Percentiles rank a stretch among this genome's conserved stretches.
phyloP scores from a whole-genome alignment of 441 rosid genomes.

The Euphorbia corollata region DNA sequence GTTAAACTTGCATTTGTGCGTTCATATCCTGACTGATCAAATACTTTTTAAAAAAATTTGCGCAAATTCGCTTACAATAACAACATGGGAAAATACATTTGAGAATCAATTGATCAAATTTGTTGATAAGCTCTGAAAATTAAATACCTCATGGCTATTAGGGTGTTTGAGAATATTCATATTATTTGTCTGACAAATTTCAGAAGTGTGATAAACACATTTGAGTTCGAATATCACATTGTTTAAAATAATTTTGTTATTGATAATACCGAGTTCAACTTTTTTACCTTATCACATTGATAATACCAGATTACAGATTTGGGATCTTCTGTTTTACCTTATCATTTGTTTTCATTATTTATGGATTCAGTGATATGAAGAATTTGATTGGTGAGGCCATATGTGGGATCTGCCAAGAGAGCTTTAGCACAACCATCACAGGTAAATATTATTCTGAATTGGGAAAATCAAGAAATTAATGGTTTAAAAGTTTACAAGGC shows the following conservation, averaged over 20 bases:
- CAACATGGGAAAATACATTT: too few species aligned
- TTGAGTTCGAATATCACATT: too few species aligned
- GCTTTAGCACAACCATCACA: conserved; percentile 47
- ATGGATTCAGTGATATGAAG: conserved; percentile 48
- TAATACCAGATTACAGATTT: neutral
- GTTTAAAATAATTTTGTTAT: neutral
- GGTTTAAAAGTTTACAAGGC: neutral
- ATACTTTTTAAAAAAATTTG: too few species aligned
- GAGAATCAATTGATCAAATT: too few species aligned
- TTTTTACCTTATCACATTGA: neutral
- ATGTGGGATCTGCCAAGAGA: conserved; percentile 53
- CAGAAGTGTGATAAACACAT: neutral
- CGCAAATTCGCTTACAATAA: too few species aligned
- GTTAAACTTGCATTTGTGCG: neutral
- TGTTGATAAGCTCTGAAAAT: neutral
- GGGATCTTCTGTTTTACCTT: neutral
- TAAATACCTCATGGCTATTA: too few species aligned
- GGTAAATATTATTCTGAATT: conserved; percentile 24
- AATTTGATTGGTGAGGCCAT: conserved; percentile 55
- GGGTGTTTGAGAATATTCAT: neutral
- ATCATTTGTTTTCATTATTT: neutral
- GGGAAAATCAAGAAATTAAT: neutral
- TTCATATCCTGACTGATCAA: neutral
- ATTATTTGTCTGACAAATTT: neutral
- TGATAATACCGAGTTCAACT: neutral